phyloP scores from a whole-genome alignment of 352 stramenopile genomes.

The Blastocystis sp. region DNA sequence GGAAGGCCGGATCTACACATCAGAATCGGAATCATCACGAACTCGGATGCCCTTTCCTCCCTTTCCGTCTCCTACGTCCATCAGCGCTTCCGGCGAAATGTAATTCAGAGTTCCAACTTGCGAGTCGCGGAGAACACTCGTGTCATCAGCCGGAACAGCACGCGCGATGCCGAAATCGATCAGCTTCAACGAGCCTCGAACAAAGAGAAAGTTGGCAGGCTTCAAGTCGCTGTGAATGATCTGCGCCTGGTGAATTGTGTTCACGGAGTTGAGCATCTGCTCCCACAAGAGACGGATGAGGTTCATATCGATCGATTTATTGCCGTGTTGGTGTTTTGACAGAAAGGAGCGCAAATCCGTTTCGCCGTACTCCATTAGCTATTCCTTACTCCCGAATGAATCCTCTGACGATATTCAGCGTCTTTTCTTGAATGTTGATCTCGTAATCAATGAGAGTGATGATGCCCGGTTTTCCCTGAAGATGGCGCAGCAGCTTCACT shows the following conservation, averaged over 20 bases:
- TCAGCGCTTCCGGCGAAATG: slow-evolving; percentile 90
- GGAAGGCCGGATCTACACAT: slow-evolving; percentile 21
- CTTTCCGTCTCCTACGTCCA: slow-evolving; percentile 77
- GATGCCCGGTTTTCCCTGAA: slow-evolving; percentile 92
- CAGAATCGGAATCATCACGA: neutral
- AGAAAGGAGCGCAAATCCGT: slow-evolving; percentile 36
- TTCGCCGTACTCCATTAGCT: slow-evolving; percentile 41
- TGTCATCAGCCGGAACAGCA: slow-evolving; percentile 93
- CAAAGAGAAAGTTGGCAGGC: slow-evolving; percentile 94
- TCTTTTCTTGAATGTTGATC: slow-evolving; percentile 81
- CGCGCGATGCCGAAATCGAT: slow-evolving; percentile 98
- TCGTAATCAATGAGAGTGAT: slow-evolving; percentile 92
- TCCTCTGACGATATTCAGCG: slow-evolving; percentile 74
- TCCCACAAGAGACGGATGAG: slow-evolving; percentile 95
- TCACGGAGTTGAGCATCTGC: slow-evolving; percentile 95
- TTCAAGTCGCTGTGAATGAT: slow-evolving; percentile 94
- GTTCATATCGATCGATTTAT: slow-evolving; percentile 87
- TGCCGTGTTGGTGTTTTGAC: neutral
- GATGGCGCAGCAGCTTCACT: slow-evolving; percentile 88
- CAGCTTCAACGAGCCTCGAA: slow-evolving; percentile 90
- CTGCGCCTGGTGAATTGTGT: slow-evolving; percentile 92
- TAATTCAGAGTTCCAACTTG: slow-evolving; percentile 94
- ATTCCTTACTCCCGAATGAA: neutral
- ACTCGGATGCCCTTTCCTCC: slow-evolving; percentile 37
- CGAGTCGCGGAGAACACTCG: slow-evolving; percentile 92